These are phyloP conservation scores for Penicillium hesseltinei DNA, from an alignment of 2,329 filamentous ascomycete genomes.

Conservation along the genomic window DNA sequence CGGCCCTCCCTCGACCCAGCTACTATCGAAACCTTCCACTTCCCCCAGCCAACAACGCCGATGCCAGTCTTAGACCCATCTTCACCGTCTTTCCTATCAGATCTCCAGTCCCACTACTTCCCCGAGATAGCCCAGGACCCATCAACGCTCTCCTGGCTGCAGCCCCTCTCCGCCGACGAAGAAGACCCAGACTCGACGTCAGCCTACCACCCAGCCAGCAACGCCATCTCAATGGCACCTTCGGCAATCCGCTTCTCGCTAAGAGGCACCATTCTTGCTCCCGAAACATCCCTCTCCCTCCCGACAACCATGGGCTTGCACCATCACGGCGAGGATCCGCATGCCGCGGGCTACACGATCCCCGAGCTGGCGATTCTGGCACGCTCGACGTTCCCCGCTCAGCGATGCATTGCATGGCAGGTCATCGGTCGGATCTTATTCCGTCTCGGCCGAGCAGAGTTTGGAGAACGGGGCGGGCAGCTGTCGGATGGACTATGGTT, in stretches of 20 bases:
- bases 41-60: slow-evolving; percentile 47
- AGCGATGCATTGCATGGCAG: slow-evolving; percentile 89
- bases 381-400: slow-evolving; percentile 76
- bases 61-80: slow-evolving; percentile 76
- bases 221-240: slow-evolving; percentile 61
- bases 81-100: slow-evolving; percentile 77
- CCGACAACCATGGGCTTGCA: slow-evolving; percentile 79
- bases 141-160: slow-evolving; percentile 86
- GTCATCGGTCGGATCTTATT: slow-evolving; percentile 83
- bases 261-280: slow-evolving; percentile 73
- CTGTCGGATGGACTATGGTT: slow-evolving; percentile 80
- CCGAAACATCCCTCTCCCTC: slow-evolving; percentile 69
- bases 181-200: slow-evolving; percentile 64
- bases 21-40: slow-evolving; percentile 37
- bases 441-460: slow-evolving; percentile 72
- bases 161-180: slow-evolving; percentile 64
- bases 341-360: slow-evolving; percentile 91
- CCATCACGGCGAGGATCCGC: slow-evolving; percentile 88
- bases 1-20: slow-evolving; percentile 31
- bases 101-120: slow-evolving; percentile 91
- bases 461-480: slow-evolving; percentile 59
- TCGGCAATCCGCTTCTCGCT: slow-evolving; percentile 87
- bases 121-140: slow-evolving; percentile 82
- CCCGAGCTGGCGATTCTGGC: slow-evolving; percentile 78
- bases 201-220: slow-evolving; percentile 76